Evolutionary conservation across 176 grass and related monocot genomes (phyloP), one percentile per base, ranked within the genome.

Genomic region (Avena sativa): DNA sequence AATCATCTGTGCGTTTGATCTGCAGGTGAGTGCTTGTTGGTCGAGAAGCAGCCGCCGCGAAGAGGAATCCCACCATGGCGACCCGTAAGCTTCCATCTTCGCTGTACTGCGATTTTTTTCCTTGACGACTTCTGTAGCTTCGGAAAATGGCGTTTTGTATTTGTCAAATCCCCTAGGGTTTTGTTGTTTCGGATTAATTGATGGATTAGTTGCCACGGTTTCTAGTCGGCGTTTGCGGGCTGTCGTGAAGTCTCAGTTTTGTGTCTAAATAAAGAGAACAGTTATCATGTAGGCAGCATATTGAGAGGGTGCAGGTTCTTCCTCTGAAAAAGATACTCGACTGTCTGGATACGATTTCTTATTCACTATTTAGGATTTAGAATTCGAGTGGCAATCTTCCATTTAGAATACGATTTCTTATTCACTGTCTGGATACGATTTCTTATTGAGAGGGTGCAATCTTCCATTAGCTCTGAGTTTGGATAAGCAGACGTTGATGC

Each of bases 11-110:
- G 52, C 52, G 32, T 91, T 88, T 88, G 53, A 64, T 82, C 78
- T 82, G 90, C 86, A 85, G 86, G 86, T 88, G 66, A 59, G 48
- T 25, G 48, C 19, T 38, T 43, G 14, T 13, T 69, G 3, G 52
- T 8, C 15, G 62, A 85, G 62, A 49, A 71, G 86, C 14, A 16
- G 77, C 71, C 13, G 78, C 63, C 14, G 56, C 71, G 30, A 85
- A 63, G 70, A 44, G 62, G 63, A 46, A 56, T 88, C 86, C 25
- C 25, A 79, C 53, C 90, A 91, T 88, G 90, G 90, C 86, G 71
- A 91, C 60, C 57, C 90, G 90, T 91, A 78, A 79, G 90, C 82
- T 65, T 36, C 32, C 4, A 0, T 0, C 32, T 44, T 3, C 46
- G 7, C 21, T 25, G 3, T 20, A 3, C 15, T n/a, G 59, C 38